A percentile compares a stretch with the other conserved stretches of the same genome.
Evolutionary conservation across 2,329 filamentous ascomycete species (phyloP).

Genomic region (Colletotrichum orchidophilum): DNA sequence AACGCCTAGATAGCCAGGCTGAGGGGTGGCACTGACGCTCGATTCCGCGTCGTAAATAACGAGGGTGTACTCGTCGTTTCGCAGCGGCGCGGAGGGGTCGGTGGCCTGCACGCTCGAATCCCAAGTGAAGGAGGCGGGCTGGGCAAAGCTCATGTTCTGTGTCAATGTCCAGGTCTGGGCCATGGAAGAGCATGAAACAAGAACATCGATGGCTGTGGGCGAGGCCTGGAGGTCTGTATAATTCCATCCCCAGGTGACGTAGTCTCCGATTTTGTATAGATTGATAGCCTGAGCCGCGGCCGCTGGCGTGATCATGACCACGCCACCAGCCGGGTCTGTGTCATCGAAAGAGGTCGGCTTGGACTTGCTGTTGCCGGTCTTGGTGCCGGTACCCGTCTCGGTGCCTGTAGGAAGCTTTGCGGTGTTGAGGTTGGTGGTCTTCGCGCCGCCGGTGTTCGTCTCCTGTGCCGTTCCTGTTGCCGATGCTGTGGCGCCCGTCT

Average conservation of each 20-base stretch:
- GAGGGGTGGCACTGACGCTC: constrained; percentile 57
- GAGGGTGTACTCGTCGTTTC: constrained; percentile 67
- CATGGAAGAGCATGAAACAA: constrained; percentile 64
- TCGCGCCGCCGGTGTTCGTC: constrained; percentile 39
- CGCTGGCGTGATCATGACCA: constrained; percentile 53
- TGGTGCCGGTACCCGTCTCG: constrained; percentile 38
- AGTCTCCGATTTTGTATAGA: constrained; percentile 69
- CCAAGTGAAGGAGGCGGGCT: constrained; percentile 62
- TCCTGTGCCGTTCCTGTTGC: constrained; percentile 34
- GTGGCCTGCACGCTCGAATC: constrained; percentile 63
- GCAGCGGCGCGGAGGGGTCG: constrained; percentile 55
- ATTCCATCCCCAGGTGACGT: constrained; percentile 71
- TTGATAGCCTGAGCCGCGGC: constrained; percentile 53
- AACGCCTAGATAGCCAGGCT: constrained; percentile 64
- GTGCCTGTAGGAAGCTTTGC: constrained; percentile 39
- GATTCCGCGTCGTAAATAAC: constrained; percentile 69
- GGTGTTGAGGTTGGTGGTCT: constrained; percentile 54
- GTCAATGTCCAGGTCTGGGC: constrained; percentile 68
- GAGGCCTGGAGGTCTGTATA: constrained; percentile 68
- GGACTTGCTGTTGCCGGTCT: constrained; percentile 38
- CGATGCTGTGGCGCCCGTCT: constrained; percentile 34
- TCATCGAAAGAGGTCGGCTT: constrained; percentile 54
- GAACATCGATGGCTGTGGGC: constrained; percentile 68
- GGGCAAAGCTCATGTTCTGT: constrained; percentile 68
- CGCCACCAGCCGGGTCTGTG: constrained; percentile 58